These are phyloP conservation scores for Scheffersomyces titani DNA, from an alignment of 1,139 yeast species.

Conservation along the genomic window DNA sequence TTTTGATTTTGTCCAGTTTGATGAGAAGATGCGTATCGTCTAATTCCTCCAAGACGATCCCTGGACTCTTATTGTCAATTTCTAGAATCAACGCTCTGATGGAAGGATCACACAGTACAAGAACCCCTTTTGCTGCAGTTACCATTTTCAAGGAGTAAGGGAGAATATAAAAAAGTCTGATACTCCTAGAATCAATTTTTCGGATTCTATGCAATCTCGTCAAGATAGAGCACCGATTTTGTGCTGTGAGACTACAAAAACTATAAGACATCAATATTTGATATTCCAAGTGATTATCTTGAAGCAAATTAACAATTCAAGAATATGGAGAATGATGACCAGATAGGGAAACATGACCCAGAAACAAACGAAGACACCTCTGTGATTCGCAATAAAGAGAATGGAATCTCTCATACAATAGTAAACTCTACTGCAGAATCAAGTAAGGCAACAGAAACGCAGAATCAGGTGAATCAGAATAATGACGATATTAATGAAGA, in stretches of 20 bases:
- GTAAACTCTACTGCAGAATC: not conserved
- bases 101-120: slow-evolving; percentile 79
- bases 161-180: not conserved
- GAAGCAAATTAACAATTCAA: not conserved
- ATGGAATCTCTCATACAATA: not conserved
- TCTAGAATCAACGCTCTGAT: slow-evolving; percentile 82
- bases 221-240: not conserved
- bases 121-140: slow-evolving; percentile 47
- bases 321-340: not conserved
- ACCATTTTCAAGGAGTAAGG: slow-evolving; percentile 27
- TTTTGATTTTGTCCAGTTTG: slow-evolving; percentile 72
- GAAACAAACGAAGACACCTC: not conserved
- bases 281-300: not conserved
- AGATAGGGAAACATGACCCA: not conserved
- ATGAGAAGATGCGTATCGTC: slow-evolving; percentile 89
- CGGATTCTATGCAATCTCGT: not conserved
- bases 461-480: not conserved
- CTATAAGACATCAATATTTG: not conserved
- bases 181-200: not conserved
- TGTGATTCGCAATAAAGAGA: not conserved
- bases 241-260: not conserved
- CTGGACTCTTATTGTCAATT: slow-evolving; percentile 71
- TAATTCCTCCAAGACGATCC: slow-evolving; percentile 72
- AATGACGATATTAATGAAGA: slow-evolving; percentile 13
- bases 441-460: not conserved